These are phyloP conservation scores for Neopestalotiopsis clavispora DNA, from an alignment of 2,329 filamentous ascomycete species.

Conservation along the genomic window DNA sequence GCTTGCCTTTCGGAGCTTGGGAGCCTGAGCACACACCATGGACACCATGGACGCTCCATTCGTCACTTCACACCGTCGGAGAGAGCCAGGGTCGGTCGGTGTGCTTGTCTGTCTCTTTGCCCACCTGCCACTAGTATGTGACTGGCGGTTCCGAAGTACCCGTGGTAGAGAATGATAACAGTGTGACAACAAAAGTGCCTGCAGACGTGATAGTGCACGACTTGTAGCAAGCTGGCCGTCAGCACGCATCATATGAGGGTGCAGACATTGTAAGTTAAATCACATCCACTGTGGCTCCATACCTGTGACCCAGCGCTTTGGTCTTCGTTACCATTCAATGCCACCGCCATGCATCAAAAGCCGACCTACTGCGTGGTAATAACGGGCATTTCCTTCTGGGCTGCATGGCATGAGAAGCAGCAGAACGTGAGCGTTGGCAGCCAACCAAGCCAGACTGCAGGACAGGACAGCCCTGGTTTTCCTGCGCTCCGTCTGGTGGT, in stretches of 20 bases:
- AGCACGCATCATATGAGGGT: background rate
- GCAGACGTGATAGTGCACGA: background rate
- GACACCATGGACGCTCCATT: too few species aligned
- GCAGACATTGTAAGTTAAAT: background rate
- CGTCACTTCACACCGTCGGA: background rate
- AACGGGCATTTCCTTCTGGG: background rate
- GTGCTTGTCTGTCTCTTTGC: background rate
- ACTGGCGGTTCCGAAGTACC: background rate
- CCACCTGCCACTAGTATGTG: background rate
- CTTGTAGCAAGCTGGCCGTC: background rate
- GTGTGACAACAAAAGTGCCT: background rate
- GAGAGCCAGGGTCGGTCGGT: background rate
- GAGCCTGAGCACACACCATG: background rate
- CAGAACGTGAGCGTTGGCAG: background rate
- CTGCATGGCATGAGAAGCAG: background rate
- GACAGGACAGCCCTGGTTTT: background rate
- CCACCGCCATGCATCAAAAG: background rate
- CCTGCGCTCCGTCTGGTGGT: background rate
- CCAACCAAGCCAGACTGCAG: background rate
- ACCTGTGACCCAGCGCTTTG: conserved; percentile 13
- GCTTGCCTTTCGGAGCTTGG: background rate
- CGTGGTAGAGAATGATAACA: background rate
- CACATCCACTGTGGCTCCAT: conserved; percentile 2
- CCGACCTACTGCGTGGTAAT: background rate
- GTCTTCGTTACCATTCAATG: conserved; percentile 10